These are phyloP conservation scores for Penicillium sp. DNA, from an alignment of 2,329 filamentous ascomycete genomes.

Conservation along the genomic window DNA sequence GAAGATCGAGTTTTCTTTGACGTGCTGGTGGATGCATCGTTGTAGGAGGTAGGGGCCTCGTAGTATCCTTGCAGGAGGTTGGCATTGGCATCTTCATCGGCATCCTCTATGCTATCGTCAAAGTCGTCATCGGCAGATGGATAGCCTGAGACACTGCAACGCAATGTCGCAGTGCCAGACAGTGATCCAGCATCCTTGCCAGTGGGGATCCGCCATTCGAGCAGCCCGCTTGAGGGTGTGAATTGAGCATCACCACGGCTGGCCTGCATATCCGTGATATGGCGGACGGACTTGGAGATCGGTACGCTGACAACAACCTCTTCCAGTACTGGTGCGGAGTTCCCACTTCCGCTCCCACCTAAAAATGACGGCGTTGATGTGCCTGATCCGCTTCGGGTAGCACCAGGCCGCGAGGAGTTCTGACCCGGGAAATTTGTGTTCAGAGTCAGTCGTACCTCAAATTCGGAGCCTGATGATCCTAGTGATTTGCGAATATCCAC, in stretches of 20 bases:
- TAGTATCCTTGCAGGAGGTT: slow-evolving; percentile 49
- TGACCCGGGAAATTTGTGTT: slow-evolving; percentile 63
- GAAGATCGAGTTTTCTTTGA: slow-evolving; percentile 27
- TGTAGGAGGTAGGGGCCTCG: slow-evolving; percentile 42
- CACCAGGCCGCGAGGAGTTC: slow-evolving; percentile 40
- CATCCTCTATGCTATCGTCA: slow-evolving; percentile 41
- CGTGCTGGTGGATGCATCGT: slow-evolving; percentile 24
- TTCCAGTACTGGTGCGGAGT: slow-evolving; percentile 65
- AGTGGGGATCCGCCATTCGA: slow-evolving; percentile 80
- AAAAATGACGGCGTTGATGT: slow-evolving; percentile 51
- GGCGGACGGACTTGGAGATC: slow-evolving; percentile 74
- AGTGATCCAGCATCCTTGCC: slow-evolving; percentile 68
- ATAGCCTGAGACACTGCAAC: slow-evolving; percentile 75
- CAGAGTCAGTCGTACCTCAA: slow-evolving; percentile 77
- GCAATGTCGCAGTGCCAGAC: slow-evolving; percentile 67
- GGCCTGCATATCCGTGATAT: slow-evolving; percentile 76
- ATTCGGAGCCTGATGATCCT: slow-evolving; percentile 73
- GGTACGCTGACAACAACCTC: slow-evolving; percentile 77
- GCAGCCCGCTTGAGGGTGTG: slow-evolving; percentile 65
- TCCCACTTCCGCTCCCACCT: slow-evolving; percentile 54
- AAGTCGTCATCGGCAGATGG: slow-evolving; percentile 50
- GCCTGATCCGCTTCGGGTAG: slow-evolving; percentile 45
- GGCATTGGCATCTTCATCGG: slow-evolving; percentile 33
- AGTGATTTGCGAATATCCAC: slow-evolving; percentile 80
- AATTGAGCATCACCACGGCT: slow-evolving; percentile 82